phyloP scores from a whole-genome alignment of 805 yeast genomes.

The Lachancea kluyveri region DNA sequence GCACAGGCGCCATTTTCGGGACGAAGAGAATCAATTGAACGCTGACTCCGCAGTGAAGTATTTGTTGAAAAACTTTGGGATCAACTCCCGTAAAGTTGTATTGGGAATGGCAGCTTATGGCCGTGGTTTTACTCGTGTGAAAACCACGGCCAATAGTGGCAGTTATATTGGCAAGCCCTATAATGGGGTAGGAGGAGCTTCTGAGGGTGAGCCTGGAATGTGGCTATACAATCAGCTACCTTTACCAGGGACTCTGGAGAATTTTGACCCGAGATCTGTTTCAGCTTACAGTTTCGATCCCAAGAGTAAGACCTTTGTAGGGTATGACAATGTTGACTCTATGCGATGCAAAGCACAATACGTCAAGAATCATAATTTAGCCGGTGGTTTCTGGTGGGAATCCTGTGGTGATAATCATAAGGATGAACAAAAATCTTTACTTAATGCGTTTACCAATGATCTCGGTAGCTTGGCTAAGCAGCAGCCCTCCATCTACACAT shows the following conservation, averaged over 20 bases:
- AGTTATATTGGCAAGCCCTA: constrained; percentile 34
- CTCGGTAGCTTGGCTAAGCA: constrained; percentile 14
- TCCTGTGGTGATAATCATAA: constrained; percentile 61
- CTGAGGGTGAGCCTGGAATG: constrained; percentile 44
- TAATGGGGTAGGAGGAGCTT: constrained; percentile 37
- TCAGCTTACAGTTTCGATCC: constrained; percentile 49
- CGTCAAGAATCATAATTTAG: constrained; percentile 42
- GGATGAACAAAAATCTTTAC: constrained; percentile 34
- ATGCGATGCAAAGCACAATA: constrained; percentile 54
- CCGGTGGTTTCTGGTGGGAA: constrained; percentile 97
- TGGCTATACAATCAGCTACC: constrained; percentile 56
- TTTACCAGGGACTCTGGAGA: constrained; percentile 36
- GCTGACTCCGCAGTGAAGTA: constrained; percentile 43
- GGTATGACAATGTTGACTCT: constrained; percentile 60
- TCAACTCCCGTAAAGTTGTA: constrained; percentile 46
- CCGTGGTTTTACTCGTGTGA: constrained; percentile 40
- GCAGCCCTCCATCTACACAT: constrained; percentile 13
- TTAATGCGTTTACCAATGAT: constrained; percentile 38
- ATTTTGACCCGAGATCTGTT: constrained; percentile 45
- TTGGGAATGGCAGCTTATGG: constrained; percentile 92
- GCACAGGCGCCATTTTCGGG: constrained; percentile 9
- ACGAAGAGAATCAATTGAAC: constrained; percentile 35
- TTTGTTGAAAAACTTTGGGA: constrained; percentile 36
- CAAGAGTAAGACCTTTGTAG: constrained; percentile 36
- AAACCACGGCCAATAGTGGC: constrained; percentile 24